Conservation (phyloP, 352 stramenopile species). For the Pythium insidiosum region DNA sequence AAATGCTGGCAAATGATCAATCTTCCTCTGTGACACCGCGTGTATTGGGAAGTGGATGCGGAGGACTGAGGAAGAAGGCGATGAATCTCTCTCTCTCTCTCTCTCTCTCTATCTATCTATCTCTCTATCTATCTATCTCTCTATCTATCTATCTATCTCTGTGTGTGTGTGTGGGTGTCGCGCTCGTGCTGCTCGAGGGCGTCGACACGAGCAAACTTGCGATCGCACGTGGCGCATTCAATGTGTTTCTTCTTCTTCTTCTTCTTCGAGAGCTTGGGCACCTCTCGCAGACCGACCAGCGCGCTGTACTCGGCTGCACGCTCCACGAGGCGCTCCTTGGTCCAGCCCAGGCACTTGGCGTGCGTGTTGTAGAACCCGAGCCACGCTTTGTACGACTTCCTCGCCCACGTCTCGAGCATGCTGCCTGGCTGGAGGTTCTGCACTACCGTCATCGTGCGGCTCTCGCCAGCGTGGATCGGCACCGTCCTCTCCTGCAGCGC, state of each 20-base stretch:
- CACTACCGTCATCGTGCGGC: conserved; percentile 16
- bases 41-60: too few species aligned
- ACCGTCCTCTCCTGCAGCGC: conserved; percentile 23
- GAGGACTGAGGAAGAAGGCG: too few species aligned
- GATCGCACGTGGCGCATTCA: too few species aligned
- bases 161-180: too few species aligned
- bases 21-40: too few species aligned
- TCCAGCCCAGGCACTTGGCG: conserved; percentile 26
- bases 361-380: conserved; percentile 93
- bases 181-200: too few species aligned
- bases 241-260: conserved; percentile 51
- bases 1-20: too few species aligned
- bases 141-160: too few species aligned
- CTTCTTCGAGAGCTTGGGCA: conserved; percentile 53
- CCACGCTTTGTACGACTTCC: conserved; percentile 90
- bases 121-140: too few species aligned
- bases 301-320: conserved; percentile 35
- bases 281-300: conserved; percentile 28
- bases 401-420: conserved; percentile 63
- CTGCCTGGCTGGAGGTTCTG: conserved; percentile 24
- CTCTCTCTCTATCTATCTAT: too few species aligned
- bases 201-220: too few species aligned
- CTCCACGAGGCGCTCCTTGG: conserved; percentile 41
- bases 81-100: too few species aligned
- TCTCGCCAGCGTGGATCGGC: conserved; percentile 5